Conservation (phyloP, 768 basidiomycete species). For the Xanthoconium stramineum region DNA sequence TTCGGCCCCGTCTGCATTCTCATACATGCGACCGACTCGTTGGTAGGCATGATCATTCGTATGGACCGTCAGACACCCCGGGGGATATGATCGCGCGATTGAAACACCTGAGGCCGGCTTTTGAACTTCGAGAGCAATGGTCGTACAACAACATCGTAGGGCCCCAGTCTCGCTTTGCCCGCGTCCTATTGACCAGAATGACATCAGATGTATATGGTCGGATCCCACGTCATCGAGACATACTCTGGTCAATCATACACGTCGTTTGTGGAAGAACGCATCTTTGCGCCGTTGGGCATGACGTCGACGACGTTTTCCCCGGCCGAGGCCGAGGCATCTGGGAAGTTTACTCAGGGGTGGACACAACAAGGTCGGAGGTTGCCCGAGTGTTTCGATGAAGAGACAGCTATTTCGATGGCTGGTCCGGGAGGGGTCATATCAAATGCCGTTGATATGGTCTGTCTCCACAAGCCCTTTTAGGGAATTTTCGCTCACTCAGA, state of each 20-base stretch:
- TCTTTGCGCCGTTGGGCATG: conserved; percentile 43
- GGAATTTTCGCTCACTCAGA: neutral
- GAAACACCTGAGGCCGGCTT: no score
- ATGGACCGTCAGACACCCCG: conserved; percentile 27
- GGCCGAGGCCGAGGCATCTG: no score
- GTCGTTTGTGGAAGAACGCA: conserved; percentile 41
- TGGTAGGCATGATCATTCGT: conserved; percentile 34
- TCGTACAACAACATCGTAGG: conserved; percentile 39
- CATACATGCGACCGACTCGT: no score
- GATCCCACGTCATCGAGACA: conserved; percentile 32
- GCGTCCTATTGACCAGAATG: no score
- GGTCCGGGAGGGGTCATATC: conserved; percentile 46
- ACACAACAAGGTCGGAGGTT: conserved; percentile 27
- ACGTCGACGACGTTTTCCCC: conserved; percentile 40
- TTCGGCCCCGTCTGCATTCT: no score
- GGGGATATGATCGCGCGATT: conserved; percentile 24
- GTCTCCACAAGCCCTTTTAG: no score
- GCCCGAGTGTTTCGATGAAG: conserved; percentile 35
- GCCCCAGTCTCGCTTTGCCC: no score
- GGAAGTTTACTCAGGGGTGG: no score
- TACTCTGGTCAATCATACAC: conserved; percentile 34
- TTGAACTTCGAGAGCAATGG: conserved; percentile 37
- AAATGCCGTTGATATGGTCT: conserved; percentile 39
- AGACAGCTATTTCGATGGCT: conserved; percentile 23
- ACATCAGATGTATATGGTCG: conserved; percentile 44